These are phyloP conservation scores for Colletotrichum siamense DNA, from an alignment of 2,329 filamentous ascomycete species.

Conservation along the genomic window DNA sequence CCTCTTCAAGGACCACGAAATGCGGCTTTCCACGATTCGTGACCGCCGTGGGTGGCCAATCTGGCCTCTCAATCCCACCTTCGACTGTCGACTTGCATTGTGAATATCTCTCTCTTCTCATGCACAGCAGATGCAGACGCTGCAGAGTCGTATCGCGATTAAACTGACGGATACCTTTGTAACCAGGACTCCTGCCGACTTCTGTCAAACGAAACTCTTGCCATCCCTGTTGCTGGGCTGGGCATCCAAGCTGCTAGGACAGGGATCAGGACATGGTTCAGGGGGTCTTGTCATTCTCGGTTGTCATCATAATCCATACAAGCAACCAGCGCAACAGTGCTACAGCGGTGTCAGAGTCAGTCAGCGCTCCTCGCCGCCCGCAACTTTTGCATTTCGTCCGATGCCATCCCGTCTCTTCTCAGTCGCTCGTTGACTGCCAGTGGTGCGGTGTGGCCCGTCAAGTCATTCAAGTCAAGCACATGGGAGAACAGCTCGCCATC, in stretches of 20 bases:
- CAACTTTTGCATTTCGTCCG: slow-evolving; percentile 7
- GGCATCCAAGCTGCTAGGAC: slow-evolving; percentile 4
- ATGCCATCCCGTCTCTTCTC: not conserved
- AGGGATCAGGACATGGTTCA: slow-evolving; percentile 2
- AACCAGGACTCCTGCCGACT: not conserved
- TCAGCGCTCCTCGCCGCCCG: not conserved
- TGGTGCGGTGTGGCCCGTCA: not conserved
- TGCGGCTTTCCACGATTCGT: not conserved
- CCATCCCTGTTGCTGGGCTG: slow-evolving; percentile 4
- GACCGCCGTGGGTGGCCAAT: not conserved
- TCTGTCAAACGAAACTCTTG: slow-evolving; percentile 11
- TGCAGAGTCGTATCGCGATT: slow-evolving; percentile 10
- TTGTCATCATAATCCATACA: not conserved
- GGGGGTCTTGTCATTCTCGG: slow-evolving; percentile 3
- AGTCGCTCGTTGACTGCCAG: not conserved
- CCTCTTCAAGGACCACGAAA: not conserved
- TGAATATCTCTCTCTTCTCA: not conserved
- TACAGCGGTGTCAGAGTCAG: not conserved
- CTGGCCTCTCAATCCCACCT: not conserved
- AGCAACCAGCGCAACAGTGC: not conserved
- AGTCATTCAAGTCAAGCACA: not conserved
- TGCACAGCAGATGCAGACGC: not conserved
- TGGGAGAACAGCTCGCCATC: not conserved
- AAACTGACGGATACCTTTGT: not conserved
- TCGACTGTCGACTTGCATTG: not conserved